Evolutionary conservation across 768 basidiomycete species (phyloP).

Genomic region (Boletus sp.): DNA sequence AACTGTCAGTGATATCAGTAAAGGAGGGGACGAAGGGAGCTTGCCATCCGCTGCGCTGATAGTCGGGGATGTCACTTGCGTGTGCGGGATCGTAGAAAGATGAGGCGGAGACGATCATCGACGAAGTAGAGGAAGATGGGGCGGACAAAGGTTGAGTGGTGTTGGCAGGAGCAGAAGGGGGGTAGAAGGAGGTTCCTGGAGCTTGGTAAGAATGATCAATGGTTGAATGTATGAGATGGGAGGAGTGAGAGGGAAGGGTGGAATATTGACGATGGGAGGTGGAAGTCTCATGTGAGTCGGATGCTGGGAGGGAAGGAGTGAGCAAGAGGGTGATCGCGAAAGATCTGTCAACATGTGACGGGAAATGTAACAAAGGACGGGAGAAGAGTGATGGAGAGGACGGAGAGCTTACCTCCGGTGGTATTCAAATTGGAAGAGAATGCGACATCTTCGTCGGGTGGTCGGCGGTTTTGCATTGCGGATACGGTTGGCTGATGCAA

Average conservation of each 20-base stretch:
- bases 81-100: slow-evolving; percentile 54
- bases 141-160: not conserved
- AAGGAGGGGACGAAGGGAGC: slow-evolving; percentile 15
- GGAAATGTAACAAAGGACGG: slow-evolving; percentile 5
- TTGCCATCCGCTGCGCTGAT: slow-evolving; percentile 39
- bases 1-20: not conserved
- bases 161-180: not conserved
- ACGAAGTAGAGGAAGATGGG: slow-evolving; percentile 2
- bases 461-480: slow-evolving; percentile 28
- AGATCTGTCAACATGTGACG: slow-evolving; percentile 13
- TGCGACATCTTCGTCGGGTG: slow-evolving; percentile 10
- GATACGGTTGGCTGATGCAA: not conserved
- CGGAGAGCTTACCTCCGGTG: slow-evolving; percentile 30
- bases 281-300: slow-evolving; percentile 1
- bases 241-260: not conserved
- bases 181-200: not conserved
- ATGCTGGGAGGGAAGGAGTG: not conserved
- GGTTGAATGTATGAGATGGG: not conserved
- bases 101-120: slow-evolving; percentile 55
- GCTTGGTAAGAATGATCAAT: not conserved
- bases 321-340: slow-evolving; percentile 8
- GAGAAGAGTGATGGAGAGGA: slow-evolving; percentile 12
- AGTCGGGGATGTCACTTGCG: slow-evolving; percentile 35
- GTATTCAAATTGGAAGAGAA: slow-evolving; percentile 9
- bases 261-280: not conserved